Conservation (phyloP, 352 stramenopile genomes). For the Globisporangium takayamanum region DNA sequence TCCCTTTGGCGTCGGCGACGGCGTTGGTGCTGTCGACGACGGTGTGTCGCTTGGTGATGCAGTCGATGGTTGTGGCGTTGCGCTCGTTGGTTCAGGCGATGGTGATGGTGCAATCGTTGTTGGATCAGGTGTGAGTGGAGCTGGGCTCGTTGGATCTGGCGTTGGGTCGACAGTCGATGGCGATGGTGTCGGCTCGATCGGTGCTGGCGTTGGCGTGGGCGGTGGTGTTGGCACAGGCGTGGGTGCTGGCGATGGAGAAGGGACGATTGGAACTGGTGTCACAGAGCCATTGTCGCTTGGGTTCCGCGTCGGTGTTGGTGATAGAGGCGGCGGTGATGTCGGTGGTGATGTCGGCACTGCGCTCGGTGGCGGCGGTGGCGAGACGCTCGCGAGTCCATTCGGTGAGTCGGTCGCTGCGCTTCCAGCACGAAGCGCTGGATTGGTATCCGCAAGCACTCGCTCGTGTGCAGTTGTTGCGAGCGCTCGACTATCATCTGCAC, state of each 20-base stretch:
- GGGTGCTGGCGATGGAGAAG: background rate
- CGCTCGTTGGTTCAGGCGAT: too few species aligned
- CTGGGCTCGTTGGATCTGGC: too few species aligned
- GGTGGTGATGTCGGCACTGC: background rate
- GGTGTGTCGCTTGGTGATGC: background rate
- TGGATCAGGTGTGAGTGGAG: too few species aligned
- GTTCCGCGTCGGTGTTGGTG: constrained; percentile 1
- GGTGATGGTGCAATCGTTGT: too few species aligned
- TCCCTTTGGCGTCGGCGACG: constrained; percentile 4
- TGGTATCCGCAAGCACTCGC: too few species aligned
- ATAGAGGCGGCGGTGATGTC: background rate
- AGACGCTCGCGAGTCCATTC: background rate
- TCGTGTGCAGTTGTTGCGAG: too few species aligned
- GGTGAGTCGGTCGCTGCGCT: background rate
- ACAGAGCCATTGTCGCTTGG: background rate
- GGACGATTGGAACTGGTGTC: background rate
- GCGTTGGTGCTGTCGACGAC: background rate
- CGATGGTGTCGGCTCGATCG: too few species aligned
- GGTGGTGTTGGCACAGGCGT: background rate
- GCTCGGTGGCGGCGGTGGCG: background rate
- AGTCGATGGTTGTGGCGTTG: too few species aligned
- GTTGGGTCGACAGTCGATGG: too few species aligned
- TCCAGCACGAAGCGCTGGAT: too few species aligned
- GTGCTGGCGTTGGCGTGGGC: too few species aligned
- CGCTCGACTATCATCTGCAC: too few species aligned